These are phyloP conservation scores for Alternaria rosae DNA, from an alignment of 2,329 filamentous ascomycete genomes.

Conservation along the genomic window DNA sequence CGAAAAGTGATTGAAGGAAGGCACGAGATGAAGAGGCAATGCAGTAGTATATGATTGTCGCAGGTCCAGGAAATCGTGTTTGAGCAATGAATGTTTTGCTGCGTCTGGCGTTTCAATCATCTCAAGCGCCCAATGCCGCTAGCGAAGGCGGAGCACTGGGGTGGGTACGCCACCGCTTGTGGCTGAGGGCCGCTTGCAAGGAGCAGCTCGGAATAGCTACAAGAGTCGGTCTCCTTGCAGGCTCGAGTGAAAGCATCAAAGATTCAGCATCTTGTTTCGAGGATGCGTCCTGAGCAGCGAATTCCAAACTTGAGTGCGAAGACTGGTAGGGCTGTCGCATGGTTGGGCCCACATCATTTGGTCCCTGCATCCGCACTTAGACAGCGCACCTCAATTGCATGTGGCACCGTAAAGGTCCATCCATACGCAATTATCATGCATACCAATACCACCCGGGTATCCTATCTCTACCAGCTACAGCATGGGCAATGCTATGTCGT, in stretches of 20 bases:
- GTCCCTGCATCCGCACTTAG: constrained; percentile 33
- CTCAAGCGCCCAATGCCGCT: constrained; percentile 29
- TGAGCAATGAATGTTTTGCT: constrained; percentile 24
- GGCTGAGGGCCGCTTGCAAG: constrained; percentile 2
- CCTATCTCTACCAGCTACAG: constrained; percentile 8
- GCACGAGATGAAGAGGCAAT: neutral
- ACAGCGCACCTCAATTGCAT: neutral
- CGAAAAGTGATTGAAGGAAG: neutral
- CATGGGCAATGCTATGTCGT: constrained; percentile 22
- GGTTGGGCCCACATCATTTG: constrained; percentile 5
- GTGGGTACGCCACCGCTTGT: constrained; percentile 19
- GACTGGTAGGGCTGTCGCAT: constrained; percentile 1
- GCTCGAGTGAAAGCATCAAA: neutral
- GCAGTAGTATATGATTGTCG: constrained; percentile 12
- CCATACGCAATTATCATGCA: too few relatives aligned
- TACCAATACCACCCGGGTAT: constrained; percentile 13
- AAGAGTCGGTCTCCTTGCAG: neutral
- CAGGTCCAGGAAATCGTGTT: constrained; percentile 23
- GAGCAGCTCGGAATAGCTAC: neutral
- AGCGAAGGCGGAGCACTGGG: constrained; percentile 19
- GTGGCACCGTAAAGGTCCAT: neutral
- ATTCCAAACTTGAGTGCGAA: neutral
- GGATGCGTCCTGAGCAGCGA: neutral
- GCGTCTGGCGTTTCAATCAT: constrained; percentile 33
- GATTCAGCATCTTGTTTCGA: neutral